Evolutionary conservation across 2,329 filamentous ascomycete genomes (phyloP).

Genomic region (Sporothrix globosa): DNA sequence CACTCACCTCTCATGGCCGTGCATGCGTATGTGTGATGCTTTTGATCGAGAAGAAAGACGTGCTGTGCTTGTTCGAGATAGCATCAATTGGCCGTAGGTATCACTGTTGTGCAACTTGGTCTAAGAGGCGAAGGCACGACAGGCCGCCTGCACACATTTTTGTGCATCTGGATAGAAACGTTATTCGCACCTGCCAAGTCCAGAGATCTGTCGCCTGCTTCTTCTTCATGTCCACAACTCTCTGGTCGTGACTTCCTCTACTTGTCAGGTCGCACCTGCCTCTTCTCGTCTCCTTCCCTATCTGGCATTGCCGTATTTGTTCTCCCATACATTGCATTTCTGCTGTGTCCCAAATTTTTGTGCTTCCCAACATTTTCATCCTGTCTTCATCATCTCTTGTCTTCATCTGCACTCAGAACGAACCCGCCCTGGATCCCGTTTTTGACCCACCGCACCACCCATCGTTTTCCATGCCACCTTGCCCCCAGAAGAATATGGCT

Average conservation of each 20-base stretch:
- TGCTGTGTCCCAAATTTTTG: not conserved
- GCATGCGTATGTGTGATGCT: not conserved
- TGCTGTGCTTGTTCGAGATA: not conserved
- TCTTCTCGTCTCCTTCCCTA: constrained; percentile 12
- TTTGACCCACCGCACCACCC: not conserved
- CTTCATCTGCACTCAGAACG: not conserved
- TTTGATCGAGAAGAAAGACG: not conserved
- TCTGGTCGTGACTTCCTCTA: not conserved
- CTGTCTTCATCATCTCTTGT: not conserved
- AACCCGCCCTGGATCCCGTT: not conserved
- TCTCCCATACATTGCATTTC: not conserved
- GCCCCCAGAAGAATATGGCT: not conserved
- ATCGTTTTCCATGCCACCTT: not conserved
- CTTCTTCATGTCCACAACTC: not conserved
- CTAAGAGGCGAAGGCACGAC: not conserved
- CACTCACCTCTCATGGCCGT: not conserved
- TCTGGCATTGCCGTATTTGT: not conserved
- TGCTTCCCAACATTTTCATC: not conserved
- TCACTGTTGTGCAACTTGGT: not conserved
- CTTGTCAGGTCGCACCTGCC: constrained; percentile 10
- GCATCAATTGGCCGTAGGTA: not conserved
- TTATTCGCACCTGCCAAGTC: not conserved
- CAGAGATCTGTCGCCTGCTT: not conserved
- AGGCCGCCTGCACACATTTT: not conserved
- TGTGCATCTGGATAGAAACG: not conserved